A percentile compares a stretch with the other conserved stretches of the same genome.
phyloP scores from a whole-genome alignment of 306 rosid species.

The Vigna reflexopilosa region DNA sequence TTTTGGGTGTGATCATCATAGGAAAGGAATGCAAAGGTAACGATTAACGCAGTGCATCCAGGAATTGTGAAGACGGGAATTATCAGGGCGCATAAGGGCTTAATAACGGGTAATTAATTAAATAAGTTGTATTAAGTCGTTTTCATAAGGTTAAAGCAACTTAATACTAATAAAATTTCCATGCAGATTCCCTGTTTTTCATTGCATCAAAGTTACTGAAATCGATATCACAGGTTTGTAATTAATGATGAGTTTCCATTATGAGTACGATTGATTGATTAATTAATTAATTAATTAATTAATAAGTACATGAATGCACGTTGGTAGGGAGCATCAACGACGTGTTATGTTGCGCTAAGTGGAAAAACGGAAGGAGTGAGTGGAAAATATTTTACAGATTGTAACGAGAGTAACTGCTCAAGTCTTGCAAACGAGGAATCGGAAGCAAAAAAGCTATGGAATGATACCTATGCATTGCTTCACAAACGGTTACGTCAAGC shows the following conservation, averaged over 20 bases:
- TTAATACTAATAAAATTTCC: background rate
- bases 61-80: conserved; percentile 92
- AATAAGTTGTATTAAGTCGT: background rate
- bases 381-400: conserved; percentile 87
- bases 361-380: conserved; percentile 67
- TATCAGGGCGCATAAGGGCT: conserved; percentile 79
- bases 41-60: conserved; percentile 89
- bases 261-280: background rate
- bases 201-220: conserved; percentile 87
- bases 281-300: background rate
- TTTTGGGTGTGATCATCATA: conserved; percentile 36
- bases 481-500: conserved; percentile 62
- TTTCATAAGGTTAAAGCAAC: conserved; percentile 25
- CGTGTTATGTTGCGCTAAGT: conserved; percentile 89
- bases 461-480: conserved; percentile 66
- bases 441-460: conserved; percentile 79
- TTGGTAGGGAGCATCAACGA: conserved; percentile 83
- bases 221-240: conserved; percentile 75
- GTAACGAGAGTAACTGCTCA: conserved; percentile 80
- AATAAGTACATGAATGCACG: background rate
- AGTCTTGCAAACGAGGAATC: conserved; percentile 78
- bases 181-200: conserved; percentile 87
- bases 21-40: conserved; percentile 88
- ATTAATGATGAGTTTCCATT: background rate
- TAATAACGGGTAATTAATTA: conserved; percentile 63